These are phyloP conservation scores for Aegle marmelos DNA, from an alignment of 345 rosid species.

Conservation along the genomic window DNA sequence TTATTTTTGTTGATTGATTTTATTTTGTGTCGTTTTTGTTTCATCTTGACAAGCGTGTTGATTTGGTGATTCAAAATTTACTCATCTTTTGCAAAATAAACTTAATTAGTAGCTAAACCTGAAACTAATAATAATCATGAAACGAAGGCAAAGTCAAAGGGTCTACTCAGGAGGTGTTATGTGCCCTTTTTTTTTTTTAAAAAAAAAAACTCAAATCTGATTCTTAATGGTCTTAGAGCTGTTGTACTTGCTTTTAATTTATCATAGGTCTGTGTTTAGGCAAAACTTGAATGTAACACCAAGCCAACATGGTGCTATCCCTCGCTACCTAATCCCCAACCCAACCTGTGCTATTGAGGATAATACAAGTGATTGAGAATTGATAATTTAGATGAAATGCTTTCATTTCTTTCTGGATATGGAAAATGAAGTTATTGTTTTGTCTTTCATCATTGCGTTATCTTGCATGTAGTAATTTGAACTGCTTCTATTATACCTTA, in stretches of 20 bases:
- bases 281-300: background rate
- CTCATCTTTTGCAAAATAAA: too few relatives aligned
- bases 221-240: background rate
- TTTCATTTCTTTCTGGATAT: background rate
- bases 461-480: too few relatives aligned
- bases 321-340: background rate
- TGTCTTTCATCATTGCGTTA: too few relatives aligned
- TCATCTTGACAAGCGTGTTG: background rate
- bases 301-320: background rate
- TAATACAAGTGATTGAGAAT: background rate
- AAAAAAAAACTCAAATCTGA: background rate
- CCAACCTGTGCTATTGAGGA: background rate
- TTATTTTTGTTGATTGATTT: background rate
- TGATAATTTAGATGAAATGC: background rate
- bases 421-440: background rate
- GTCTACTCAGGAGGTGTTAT: background rate
- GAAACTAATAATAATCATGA: background rate
- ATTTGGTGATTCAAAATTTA: background rate
- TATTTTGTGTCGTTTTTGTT: background rate
- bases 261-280: background rate
- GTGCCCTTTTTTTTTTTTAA: background rate
- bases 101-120: background rate
- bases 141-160: background rate
- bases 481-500: too few relatives aligned
- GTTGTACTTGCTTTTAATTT: background rate